These are phyloP conservation scores for Malus asiatica DNA, from an alignment of 306 rosid species.

Conservation along the genomic window DNA sequence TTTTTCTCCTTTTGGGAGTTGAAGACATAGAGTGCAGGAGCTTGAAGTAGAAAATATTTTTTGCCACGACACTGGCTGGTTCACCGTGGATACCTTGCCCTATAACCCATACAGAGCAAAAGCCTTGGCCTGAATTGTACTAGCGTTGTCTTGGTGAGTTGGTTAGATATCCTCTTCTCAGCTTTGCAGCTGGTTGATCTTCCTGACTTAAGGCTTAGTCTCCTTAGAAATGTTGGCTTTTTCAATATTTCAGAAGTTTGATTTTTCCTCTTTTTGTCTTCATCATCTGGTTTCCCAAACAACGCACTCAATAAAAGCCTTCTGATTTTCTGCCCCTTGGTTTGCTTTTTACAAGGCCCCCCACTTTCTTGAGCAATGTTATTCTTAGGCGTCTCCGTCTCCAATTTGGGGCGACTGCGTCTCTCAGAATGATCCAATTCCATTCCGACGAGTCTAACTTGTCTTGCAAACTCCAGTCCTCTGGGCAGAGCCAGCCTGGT, in stretches of 20 bases:
- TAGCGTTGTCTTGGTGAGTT: constrained; percentile 27
- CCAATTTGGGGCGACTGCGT: not conserved
- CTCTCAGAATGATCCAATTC: constrained; percentile 17
- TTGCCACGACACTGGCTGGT: not conserved
- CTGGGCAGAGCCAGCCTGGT: constrained; percentile 33
- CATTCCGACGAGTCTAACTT: constrained; percentile 29
- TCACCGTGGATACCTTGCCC: constrained; percentile 16
- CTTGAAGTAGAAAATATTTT: not conserved
- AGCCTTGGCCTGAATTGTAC: constrained; percentile 35
- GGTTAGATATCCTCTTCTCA: constrained; percentile 13
- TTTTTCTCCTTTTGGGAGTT: not conserved
- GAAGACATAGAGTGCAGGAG: not conserved
- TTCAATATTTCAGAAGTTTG: constrained; percentile 8
- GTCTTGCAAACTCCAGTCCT: constrained; percentile 46
- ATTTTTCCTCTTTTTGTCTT: constrained; percentile 21
- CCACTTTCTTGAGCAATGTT: constrained; percentile 19
- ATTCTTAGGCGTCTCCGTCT: constrained; percentile 17
- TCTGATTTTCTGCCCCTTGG: constrained; percentile 28
- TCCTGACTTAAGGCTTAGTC: constrained; percentile 25
- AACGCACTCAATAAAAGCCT: constrained; percentile 25
- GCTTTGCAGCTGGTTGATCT: constrained; percentile 8
- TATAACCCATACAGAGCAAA: constrained; percentile 47
- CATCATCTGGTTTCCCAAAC: constrained; percentile 9
- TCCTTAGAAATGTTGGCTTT: constrained; percentile 33
- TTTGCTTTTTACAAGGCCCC: constrained; percentile 22